Base-by-base conservation (phyloP, 768 basidiomycete genomes). In the Lentinus brumalis region DNA sequence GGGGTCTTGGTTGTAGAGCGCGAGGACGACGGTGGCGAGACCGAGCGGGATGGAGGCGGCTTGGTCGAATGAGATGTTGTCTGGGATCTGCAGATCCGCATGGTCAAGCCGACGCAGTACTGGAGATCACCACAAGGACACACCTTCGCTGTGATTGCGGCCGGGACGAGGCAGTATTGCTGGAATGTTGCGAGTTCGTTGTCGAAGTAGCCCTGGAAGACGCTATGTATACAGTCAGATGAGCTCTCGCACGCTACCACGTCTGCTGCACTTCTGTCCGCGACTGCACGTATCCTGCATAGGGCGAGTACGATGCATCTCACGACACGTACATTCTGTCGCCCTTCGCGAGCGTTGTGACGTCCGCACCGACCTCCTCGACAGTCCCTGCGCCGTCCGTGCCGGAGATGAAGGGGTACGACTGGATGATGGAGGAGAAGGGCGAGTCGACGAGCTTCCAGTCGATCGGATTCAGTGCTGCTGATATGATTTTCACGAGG, bases 371-470 rank as follows among this genome's bases (percentile, higher is more conserved):
- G 10, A 79, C 70, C 40, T 70, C 71, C n/a, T 73, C 72, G 40
- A 79, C 73, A 29, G 69, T 69, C 15, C 81, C 80, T 6, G 79
- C 75, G 21, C 59, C 70, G 32, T 82, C 79, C 2, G 54, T 60
- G 1, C 78, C 81, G 32, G 76, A 47, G 44, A 79, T 67, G n/a
- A 69, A 68, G 0, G 81, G 81, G 59, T 60, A 82, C 6, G 69
- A 47, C 16, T 74, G 57, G 32, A 80, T 46, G 57, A 74, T 71
- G 1, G 61, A 70, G 10, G 73, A 74, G 49, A 60, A 42, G 29
- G 66, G 69, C 35, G 39, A 62, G n/a, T 46, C 64, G 39, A 71
- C 70, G 18, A 73, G 61, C 63, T 73, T 74, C 73, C 74, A 75
- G 62, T 77, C 76, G 32, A 68, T 61, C 0, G 74, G 76, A 56